Base-by-base conservation (phyloP, 1,139 yeast genomes). In the Lodderomyces orthopsilosis region DNA sequence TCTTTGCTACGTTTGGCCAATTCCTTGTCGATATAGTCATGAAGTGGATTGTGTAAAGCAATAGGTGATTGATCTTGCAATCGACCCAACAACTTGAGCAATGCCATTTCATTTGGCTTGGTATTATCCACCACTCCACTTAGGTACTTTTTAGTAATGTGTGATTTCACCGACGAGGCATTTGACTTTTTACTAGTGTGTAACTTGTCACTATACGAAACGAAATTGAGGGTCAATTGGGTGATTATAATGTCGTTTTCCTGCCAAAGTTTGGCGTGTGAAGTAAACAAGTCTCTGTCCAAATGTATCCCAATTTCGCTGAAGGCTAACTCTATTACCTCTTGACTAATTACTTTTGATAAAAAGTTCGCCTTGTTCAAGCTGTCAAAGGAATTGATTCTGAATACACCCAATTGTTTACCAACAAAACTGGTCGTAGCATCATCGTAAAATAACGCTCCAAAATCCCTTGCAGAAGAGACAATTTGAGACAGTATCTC, bases 381-480 rank as follows among this genome's bases (percentile, higher is more conserved):
- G n/a, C 86, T 79, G 54, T 82, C 84, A 49, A 83, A 75, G 0
- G 89, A 80, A 52, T 82, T 82, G 8, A 83, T 71, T 48, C 89
- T 58, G 49, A 85, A 77, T 0, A 80, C 79, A 12, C 93, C 94
- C 34, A 81, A 65, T 57, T 85, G 94, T 52, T 81, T 81, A 0
- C 86, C 87, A 33, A 77, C 69, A 54, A 70, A 80, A 2, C 71
- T 67, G 21, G 71, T 67, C 44, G 71, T 66, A 17, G 59, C 56
- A 35, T 66, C 61, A 56, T 81, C 86, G 53, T 73, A 81, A 44
- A 83, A 82, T 47, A 79, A 74, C 0, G 90, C 87, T 8, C 88
- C 89, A 56, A 75, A 80, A 37, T 81, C 82, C 39, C 74, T 65
- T 28, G 81, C 71, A 14, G 77, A 70, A 38, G 75, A 75, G 33